These are phyloP conservation scores for Fusarium cyanostomum DNA, from an alignment of 2,329 filamentous ascomycete genomes.

Conservation along the genomic window DNA sequence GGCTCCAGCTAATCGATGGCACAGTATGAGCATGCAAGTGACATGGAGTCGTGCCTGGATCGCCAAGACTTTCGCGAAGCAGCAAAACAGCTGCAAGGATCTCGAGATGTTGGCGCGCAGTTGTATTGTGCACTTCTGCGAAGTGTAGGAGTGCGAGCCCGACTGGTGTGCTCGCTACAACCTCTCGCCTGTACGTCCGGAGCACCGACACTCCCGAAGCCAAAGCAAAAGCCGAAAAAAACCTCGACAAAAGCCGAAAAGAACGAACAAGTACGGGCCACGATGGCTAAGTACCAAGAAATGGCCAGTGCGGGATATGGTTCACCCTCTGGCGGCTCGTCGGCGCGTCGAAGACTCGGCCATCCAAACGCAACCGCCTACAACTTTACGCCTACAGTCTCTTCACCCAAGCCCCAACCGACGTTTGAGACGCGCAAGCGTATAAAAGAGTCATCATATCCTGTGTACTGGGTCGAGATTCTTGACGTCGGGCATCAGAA, in stretches of 20 bases:
- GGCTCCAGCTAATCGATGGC: constrained; percentile 32
- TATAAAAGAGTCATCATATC: constrained; percentile 77
- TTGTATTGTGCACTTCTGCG: constrained; percentile 89
- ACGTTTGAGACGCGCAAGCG: constrained; percentile 50
- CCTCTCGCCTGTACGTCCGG: constrained; percentile 73
- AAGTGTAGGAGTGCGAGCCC: constrained; percentile 79
- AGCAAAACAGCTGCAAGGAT: constrained; percentile 77
- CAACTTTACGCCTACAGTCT: constrained; percentile 56
- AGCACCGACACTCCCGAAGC: constrained; percentile 59
- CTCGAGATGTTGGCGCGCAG: constrained; percentile 88
- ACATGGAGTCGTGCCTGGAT: constrained; percentile 74
- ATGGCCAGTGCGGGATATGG: constrained; percentile 41
- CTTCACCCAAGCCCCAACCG: constrained; percentile 48
- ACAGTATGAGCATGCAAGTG: constrained; percentile 66
- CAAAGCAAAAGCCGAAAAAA: constrained; percentile 43
- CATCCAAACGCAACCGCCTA: constrained; percentile 65
- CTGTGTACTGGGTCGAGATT: constrained; percentile 94
- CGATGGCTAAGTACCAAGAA: constrained; percentile 53
- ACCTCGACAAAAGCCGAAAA: constrained; percentile 45
- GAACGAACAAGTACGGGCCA: constrained; percentile 50
- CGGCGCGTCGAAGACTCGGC: constrained; percentile 60
- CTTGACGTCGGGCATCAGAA: constrained; percentile 87
- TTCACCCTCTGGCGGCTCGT: constrained; percentile 46
- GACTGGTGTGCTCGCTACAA: constrained; percentile 91
- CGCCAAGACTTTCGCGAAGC: constrained; percentile 77